These are phyloP conservation scores for Euclidium syriacum DNA, from an alignment of 345 rosid genomes.

Conservation along the genomic window DNA sequence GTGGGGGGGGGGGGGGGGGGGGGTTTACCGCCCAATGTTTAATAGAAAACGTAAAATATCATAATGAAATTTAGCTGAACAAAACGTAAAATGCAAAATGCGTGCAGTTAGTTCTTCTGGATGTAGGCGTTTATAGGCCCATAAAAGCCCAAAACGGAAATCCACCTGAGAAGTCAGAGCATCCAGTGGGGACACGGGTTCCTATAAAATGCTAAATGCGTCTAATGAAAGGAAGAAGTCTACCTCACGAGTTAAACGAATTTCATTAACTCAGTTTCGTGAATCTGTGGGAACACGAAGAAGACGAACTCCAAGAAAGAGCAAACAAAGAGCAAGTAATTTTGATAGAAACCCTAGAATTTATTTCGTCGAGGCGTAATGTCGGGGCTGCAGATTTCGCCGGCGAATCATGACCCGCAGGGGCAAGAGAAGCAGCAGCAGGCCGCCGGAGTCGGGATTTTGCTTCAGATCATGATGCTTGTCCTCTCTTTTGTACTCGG, in stretches of 20 bases:
- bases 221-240: neutral
- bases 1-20: too few relatives aligned
- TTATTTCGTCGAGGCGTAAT: slow-evolving; percentile 9
- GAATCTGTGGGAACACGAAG: slow-evolving; percentile 4
- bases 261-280: slow-evolving; percentile 16
- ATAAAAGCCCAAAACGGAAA: slow-evolving; percentile 21
- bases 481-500: slow-evolving; percentile 97
- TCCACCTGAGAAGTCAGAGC: slow-evolving; percentile 17
- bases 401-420: slow-evolving; percentile 38
- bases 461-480: slow-evolving; percentile 99
- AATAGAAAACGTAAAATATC: too few relatives aligned
- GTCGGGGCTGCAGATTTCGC: slow-evolving; percentile 45
- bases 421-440: slow-evolving; percentile 81
- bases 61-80: too few relatives aligned
- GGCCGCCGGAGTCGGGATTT: slow-evolving; percentile 96
- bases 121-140: neutral
- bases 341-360: slow-evolving; percentile 22
- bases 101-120: neutral
- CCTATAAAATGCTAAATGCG: slow-evolving; percentile 23
- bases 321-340: neutral
- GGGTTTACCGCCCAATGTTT: too few relatives aligned
- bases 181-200: slow-evolving; percentile 11
- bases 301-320: neutral
- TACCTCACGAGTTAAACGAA: slow-evolving; percentile 13
- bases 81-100: too few relatives aligned